Percentiles rank a stretch among this genome's conserved stretches.
Conservation (phyloP, 208 protist species). For the Wallacemonas sp. region DNA sequence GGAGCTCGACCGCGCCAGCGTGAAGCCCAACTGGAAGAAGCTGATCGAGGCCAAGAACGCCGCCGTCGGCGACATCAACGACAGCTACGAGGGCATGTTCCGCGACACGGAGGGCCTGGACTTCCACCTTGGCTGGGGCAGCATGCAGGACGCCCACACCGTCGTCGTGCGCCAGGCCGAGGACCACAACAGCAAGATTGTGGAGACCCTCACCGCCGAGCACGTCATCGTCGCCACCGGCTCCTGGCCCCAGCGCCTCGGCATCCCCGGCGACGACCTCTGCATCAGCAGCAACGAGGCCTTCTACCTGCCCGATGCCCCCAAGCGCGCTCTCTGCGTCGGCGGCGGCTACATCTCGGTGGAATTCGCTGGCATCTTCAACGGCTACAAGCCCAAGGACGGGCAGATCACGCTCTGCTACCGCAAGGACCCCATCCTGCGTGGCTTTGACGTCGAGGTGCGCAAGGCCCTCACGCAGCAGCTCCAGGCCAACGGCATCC, state of each 20-base stretch:
- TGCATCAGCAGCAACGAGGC: slow-evolving; percentile 93
- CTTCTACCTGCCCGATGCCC: slow-evolving; percentile 84
- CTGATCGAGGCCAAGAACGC: slow-evolving; percentile 90
- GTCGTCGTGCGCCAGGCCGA: slow-evolving; percentile 68
- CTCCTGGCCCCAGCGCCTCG: slow-evolving; percentile 81
- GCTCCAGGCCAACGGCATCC: slow-evolving; percentile 80
- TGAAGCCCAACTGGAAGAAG: slow-evolving; percentile 80
- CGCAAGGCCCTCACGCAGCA: slow-evolving; percentile 80
- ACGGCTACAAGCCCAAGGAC: slow-evolving; percentile 74
- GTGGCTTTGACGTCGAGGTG: slow-evolving; percentile 85
- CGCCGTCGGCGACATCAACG: slow-evolving; percentile 84
- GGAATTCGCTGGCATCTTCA: slow-evolving; percentile 93
- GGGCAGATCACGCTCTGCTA: slow-evolving; percentile 82
- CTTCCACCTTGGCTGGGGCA: slow-evolving; percentile 84
- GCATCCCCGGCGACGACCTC: slow-evolving; percentile 82
- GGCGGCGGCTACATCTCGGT: slow-evolving; percentile 92
- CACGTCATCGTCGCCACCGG: slow-evolving; percentile 87
- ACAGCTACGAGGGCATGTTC: slow-evolving; percentile 92
- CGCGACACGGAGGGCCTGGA: slow-evolving; percentile 80
- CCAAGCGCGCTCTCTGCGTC: slow-evolving; percentile 78
- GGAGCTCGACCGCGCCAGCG: slow-evolving; percentile 49
- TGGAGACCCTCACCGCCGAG: slow-evolving; percentile 63
- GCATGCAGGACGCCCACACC: slow-evolving; percentile 67
- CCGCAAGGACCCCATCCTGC: slow-evolving; percentile 77
- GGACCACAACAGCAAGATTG: slow-evolving; percentile 47